Percentiles rank a stretch among this genome's conserved stretches.
Evolutionary conservation across 2,329 filamentous ascomycete species (phyloP).

Genomic region (Aspergillus proliferans): DNA sequence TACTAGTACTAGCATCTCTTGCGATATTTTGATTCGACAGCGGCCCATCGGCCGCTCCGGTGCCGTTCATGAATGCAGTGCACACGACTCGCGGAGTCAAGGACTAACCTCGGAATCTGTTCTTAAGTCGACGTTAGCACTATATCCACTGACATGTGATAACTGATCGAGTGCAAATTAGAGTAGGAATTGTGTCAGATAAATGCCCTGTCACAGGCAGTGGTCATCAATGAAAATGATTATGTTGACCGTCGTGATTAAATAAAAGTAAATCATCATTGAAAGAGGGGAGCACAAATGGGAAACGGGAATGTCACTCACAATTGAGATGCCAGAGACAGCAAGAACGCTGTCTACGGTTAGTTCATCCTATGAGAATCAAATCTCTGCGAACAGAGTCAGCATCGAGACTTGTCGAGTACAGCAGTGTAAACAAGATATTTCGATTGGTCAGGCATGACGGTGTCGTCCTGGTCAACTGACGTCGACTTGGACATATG

Average conservation of each 20-base stretch:
- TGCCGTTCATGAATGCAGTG: too few species aligned
- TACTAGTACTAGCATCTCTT: slow-evolving; percentile 1
- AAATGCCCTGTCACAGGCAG: slow-evolving; percentile 66
- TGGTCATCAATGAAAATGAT: slow-evolving; percentile 68
- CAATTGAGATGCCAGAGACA: slow-evolving; percentile 11
- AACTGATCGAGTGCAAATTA: slow-evolving; percentile 1
- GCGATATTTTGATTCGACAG: neutral
- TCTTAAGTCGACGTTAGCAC: neutral
- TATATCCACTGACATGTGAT: neutral
- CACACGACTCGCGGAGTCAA: too few species aligned
- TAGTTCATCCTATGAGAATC: neutral
- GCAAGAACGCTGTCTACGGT: neutral
- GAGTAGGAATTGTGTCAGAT: slow-evolving; percentile 22
- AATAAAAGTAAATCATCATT: slow-evolving; percentile 61
- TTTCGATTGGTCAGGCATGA: slow-evolving; percentile 42
- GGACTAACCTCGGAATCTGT: neutral
- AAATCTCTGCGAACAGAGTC: slow-evolving; percentile 19
- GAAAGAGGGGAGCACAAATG: slow-evolving; percentile 24
- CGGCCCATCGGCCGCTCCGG: too few species aligned
- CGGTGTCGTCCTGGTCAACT: slow-evolving; percentile 48
- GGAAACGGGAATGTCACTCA: slow-evolving; percentile 10
- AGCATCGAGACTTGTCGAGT: slow-evolving; percentile 19
- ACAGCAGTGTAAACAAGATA: slow-evolving; percentile 11
- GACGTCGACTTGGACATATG: slow-evolving; percentile 80
- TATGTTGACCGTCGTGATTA: slow-evolving; percentile 89